phyloP scores from a whole-genome alignment of 768 basidiomycete species.

The Mycena kentingensis region DNA sequence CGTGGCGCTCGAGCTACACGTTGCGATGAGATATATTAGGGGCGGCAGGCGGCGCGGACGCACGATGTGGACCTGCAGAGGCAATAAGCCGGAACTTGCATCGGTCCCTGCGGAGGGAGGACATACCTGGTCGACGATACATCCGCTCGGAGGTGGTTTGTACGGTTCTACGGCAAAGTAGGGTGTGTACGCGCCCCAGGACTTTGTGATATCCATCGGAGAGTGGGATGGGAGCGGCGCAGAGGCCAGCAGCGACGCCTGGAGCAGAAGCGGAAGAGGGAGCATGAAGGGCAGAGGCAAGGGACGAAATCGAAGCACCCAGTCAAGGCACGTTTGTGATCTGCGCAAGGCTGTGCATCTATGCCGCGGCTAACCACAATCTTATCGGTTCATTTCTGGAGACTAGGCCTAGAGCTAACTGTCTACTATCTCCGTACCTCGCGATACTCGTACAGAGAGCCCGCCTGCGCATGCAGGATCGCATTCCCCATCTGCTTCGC shows the following conservation, averaged over 20 bases:
- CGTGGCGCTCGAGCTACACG: slow-evolving; percentile 74
- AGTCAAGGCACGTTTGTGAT: too few species aligned
- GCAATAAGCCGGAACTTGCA: not conserved
- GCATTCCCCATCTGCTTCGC: too few species aligned
- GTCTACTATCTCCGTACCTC: too few species aligned
- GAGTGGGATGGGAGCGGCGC: not conserved
- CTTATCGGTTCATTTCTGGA: too few species aligned
- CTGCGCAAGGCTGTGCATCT: too few species aligned
- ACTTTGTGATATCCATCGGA: slow-evolving; percentile 8
- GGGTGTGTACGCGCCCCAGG: slow-evolving; percentile 67
- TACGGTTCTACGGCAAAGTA: slow-evolving; percentile 54
- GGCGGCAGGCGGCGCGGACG: slow-evolving; percentile 23
- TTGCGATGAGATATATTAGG: slow-evolving; percentile 3
- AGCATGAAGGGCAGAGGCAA: not conserved
- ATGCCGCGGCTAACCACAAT: too few species aligned
- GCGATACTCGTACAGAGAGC: too few species aligned
- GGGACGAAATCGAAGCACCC: too few species aligned
- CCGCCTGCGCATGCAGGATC: too few species aligned
- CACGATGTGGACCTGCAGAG: slow-evolving; percentile 60
- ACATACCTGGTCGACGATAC: slow-evolving; percentile 57
- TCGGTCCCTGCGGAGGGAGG: not conserved
- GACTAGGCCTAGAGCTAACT: too few species aligned
- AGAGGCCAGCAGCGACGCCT: not conserved
- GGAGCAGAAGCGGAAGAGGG: too few species aligned
- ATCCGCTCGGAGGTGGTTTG: slow-evolving; percentile 45